A percentile compares a stretch with the other conserved stretches of the same genome.
phyloP scores from a whole-genome alignment of 176 grass and related monocot genomes.

The Aegilops longissima region DNA sequence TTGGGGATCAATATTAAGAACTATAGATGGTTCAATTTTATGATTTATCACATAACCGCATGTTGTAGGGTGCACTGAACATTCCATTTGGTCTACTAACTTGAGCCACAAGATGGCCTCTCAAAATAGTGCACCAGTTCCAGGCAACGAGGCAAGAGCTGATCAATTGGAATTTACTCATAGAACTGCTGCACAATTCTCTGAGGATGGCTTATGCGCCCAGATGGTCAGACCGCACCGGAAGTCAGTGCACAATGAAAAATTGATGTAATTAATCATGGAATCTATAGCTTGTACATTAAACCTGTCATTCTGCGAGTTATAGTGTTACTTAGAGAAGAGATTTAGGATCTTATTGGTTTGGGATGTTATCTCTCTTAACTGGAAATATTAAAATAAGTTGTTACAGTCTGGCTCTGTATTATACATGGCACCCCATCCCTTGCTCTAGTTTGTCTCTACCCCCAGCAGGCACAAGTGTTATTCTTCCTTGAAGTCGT shows the following conservation, averaged over 20 bases:
- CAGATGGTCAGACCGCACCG: not conserved
- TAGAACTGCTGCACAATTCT: not conserved
- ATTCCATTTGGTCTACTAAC: not conserved
- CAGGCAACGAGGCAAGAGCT: not conserved
- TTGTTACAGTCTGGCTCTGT: not conserved
- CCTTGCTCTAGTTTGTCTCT: constrained; percentile 7
- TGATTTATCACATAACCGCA: not conserved
- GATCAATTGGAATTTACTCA: not conserved
- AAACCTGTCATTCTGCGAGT: not conserved
- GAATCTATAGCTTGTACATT: not conserved
- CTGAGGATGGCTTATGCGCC: not conserved
- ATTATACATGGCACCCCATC: constrained; percentile 7
- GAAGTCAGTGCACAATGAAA: not conserved
- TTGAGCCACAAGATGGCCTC: not conserved
- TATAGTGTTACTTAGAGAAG: not conserved
- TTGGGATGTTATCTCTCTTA: not conserved
- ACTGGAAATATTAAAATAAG: not conserved
- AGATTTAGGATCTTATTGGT: not conserved
- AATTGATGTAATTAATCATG: not conserved
- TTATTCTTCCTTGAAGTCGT: not conserved
- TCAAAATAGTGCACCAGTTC: not conserved
- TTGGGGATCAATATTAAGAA: not conserved
- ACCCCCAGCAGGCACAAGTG: not conserved
- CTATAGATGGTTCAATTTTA: not conserved
- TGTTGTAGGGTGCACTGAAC: not conserved